Percentiles rank a stretch among this genome's conserved stretches.
Evolutionary conservation across 768 basidiomycete species (phyloP).

Genomic region (Macrocybe gigantea): DNA sequence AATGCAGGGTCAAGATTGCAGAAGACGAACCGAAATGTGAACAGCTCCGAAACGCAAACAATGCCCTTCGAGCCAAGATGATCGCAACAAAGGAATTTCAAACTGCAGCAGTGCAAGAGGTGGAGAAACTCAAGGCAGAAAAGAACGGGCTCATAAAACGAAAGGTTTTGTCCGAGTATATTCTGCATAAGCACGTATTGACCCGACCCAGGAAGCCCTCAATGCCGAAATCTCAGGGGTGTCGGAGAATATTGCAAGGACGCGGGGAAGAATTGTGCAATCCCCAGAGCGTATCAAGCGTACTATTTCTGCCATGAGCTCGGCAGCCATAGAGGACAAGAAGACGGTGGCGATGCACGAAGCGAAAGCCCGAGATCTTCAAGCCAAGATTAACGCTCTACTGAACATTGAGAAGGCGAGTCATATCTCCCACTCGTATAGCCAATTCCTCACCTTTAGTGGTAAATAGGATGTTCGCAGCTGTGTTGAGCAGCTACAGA

Average conservation of each 20-base stretch:
- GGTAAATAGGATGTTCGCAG: slow-evolving; percentile 56
- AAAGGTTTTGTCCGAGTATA: slow-evolving; percentile 37
- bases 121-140: slow-evolving; percentile 68
- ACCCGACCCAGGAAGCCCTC: slow-evolving; percentile 44
- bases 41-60: slow-evolving; percentile 54
- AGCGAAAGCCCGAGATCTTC: slow-evolving; percentile 71
- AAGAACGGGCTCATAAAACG: slow-evolving; percentile 58
- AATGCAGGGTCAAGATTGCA: slow-evolving; percentile 49
- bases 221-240: slow-evolving; percentile 54
- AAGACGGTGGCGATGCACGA: slow-evolving; percentile 58
- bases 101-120: slow-evolving; percentile 50
- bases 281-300: slow-evolving; percentile 87
- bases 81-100: slow-evolving; percentile 67
- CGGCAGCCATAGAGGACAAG: slow-evolving; percentile 66
- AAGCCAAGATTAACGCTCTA: slow-evolving; percentile 66
- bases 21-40: slow-evolving; percentile 68
- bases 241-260: slow-evolving; percentile 56
- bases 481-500: slow-evolving; percentile 72
- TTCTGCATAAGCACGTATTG: background rate
- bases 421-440: background rate
- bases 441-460: slow-evolving; percentile 1
- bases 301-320: slow-evolving; percentile 72
- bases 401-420: slow-evolving; percentile 70
- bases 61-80: slow-evolving; percentile 54
- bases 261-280: slow-evolving; percentile 76